Evolutionary conservation across 306 rosid species (phyloP), one percentile per base, ranked within the genome.

Genomic region (Cucumis hystrix): DNA sequence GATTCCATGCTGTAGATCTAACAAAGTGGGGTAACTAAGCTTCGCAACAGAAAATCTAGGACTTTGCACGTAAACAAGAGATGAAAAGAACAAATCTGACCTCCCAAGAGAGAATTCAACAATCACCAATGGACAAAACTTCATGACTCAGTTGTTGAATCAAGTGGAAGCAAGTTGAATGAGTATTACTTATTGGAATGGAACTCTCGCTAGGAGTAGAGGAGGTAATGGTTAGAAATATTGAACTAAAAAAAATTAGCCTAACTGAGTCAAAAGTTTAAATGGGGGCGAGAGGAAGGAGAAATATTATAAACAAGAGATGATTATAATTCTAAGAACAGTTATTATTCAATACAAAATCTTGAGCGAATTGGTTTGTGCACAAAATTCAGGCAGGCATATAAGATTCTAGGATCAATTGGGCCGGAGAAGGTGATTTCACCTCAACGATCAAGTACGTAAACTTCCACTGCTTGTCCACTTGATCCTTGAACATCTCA

Each of bases 381-480:
- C 70, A 79, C 52, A 79, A 57, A 80, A 56, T 70, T 72, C 74
- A 86, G n/a, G 83, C 75, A 6, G 99, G 99, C 75, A 96, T 82
- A 79, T 91, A 96, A 10, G 99, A 96, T 84, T 96, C 99, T 81
- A 96, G 79, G 60, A 96, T 86, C 89, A 96, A 63, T 76, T 91
- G 98, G 77, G 93, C 82, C 1, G 89, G 87, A 59, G 96, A 77
- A 35, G 99, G 98, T 30, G 93, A 85, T 84, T 71, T 87, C 80
- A 91, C 89, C 86, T 96, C 93, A 56, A 96, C 97, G 77, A 91
- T 85, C 84, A 96, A 87, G 82, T 89, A 91, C 43, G 94, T 92
- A 83, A 73, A 96, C 80, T 91, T 89, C 98, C 97, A 96, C 76
- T 85, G 87, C 74, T 82, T 88, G 85, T 92, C 98, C 35, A 2